Base-by-base conservation (phyloP, 371 early-diverging fungal species). In the Gilbertella persicaria region DNA sequence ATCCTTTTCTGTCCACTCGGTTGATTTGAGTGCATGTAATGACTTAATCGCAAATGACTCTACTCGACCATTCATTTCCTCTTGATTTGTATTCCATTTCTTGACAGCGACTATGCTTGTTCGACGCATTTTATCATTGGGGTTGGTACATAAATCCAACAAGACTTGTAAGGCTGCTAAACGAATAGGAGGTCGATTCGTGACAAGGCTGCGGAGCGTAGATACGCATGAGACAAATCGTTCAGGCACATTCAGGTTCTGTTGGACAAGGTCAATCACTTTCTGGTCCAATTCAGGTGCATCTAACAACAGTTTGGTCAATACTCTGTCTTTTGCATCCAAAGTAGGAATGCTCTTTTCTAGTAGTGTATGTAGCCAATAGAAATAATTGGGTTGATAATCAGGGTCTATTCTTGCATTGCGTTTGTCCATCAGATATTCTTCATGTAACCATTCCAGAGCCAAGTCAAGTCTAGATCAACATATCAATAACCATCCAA, bases 21-120 rank as follows among this genome's bases (percentile, higher is more conserved):
- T 24, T 26, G 5, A 20, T 24, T 58, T 51, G n/a, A 87, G 61
- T 13, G 40, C 56, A 24, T 64, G 37, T 9, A 87, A 28, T 10
- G 75, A 67, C 16, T 71, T 45, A 10, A 80, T 45, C 2, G 88
- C 80, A 61, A 71, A 84, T 13, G 48, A 28, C 52, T 86, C 83
- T 0, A 88, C 77, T 29, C 55, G 49, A 4, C 64, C 62, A 5
- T 77, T 57, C 13, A 87, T 66, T 4, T 57, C 61, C 0, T 57
- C 30, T 67, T 86, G 81, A 36, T 83, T 78, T 5, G 78, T 76
- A 13, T 79, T 75, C 84, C 87, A 88, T 47, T 82, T 80, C 48
- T 79, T 80, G 8, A 75, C 83, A 14, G 77, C 79, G 0, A 81
- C 68, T 61, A 90, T 87, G 21, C 86, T 80, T 6, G 71, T 69